phyloP scores from a whole-genome alignment of 495 filamentous ascomycete genomes.

The Penicillium lividum region DNA sequence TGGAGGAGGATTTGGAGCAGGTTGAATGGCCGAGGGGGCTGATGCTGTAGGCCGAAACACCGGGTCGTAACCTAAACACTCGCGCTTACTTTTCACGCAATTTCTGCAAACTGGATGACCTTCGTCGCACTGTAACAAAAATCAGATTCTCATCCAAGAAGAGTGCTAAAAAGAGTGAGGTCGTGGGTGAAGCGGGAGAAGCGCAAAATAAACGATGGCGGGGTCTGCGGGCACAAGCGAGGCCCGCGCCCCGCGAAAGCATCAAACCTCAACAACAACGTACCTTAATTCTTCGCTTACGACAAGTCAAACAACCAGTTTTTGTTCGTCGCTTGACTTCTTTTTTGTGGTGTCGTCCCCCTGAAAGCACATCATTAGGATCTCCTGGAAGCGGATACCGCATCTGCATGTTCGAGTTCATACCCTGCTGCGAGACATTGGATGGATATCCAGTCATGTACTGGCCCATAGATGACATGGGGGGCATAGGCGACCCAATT shows the following conservation, averaged over 20 bases:
- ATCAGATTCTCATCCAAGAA: slow-evolving; percentile 18
- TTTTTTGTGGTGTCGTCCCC: slow-evolving; percentile 92
- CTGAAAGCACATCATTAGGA: slow-evolving; percentile 66
- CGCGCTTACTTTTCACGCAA: slow-evolving; percentile 96
- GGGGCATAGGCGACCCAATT: slow-evolving; percentile 47
- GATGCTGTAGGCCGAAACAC: slow-evolving; percentile 89
- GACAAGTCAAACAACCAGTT: slow-evolving; percentile 95
- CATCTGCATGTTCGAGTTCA: slow-evolving; percentile 44
- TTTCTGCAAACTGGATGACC: slow-evolving; percentile 92
- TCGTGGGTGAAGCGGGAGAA: slow-evolving; percentile 25
- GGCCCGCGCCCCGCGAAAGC: slow-evolving; percentile 40
- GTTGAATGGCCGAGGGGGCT: slow-evolving; percentile 74
- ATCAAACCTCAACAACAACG: slow-evolving; percentile 47
- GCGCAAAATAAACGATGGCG: slow-evolving; percentile 37
- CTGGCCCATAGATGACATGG: slow-evolving; percentile 47
- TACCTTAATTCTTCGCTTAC: slow-evolving; percentile 98
- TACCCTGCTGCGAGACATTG: slow-evolving; percentile 36
- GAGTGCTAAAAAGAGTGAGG: slow-evolving; percentile 19
- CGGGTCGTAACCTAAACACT: slow-evolving; percentile 96
- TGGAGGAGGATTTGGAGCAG: slow-evolving; percentile 60
- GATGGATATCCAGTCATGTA: slow-evolving; percentile 48
- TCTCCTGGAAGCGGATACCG: slow-evolving; percentile 43
- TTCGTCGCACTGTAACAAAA: slow-evolving; percentile 81
- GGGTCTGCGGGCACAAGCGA: slow-evolving; percentile 53
- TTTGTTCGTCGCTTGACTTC: slow-evolving; percentile 98